Evolutionary conservation across 2,329 filamentous ascomycete genomes (phyloP), one percentile per base, ranked within the genome.

Genomic region (Trichophyton benhamiae): DNA sequence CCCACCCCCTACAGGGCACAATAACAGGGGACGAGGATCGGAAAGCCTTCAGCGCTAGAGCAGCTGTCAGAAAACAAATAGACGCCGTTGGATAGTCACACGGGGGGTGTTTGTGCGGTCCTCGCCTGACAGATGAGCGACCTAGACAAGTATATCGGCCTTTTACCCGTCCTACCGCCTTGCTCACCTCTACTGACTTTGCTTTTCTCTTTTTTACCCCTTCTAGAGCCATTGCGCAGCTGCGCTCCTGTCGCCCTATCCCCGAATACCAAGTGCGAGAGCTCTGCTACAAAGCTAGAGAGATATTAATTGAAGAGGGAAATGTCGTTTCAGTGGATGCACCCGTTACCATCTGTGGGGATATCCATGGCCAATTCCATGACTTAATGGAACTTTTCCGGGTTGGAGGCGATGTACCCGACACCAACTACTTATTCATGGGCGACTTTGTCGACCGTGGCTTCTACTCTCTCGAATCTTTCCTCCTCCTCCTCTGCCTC

Each of bases 301-400:
- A 99, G 79, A 82, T 99, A 68, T 83, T 99, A 68, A 99, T 99
- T 92, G 94, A 95, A 74, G 94, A 99, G 83, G 96, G 92, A 82
- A 99, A 99, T 77, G 94, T 99, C 64, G 94, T 99, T 63, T 94
- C 97, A 74, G 95, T 99, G 64, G 85, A 86, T 69, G 91, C 94
- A 38, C 94, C 94, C 1, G 90, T 99, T 62, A 99, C 94, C n/a
- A 94, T 99, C 8, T 94, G 97, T 46, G 94, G 94, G 67, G 94
- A 99, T 74, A 99, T 99, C 68, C 94, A 99, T 75, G 94, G 94
- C 62, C 94, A 99, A 76, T 99, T 99, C 78, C 97, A 92, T 75
- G 94, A 99, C 75, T 85, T 99, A 77, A 92, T 99, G 67, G 94
- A 99, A 80, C 96, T 99, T 67, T 99, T 99, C 79, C 90, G 90